Base-by-base conservation (phyloP, 2,329 filamentous ascomycete genomes). In the Trichoderma brevicompactum region DNA sequence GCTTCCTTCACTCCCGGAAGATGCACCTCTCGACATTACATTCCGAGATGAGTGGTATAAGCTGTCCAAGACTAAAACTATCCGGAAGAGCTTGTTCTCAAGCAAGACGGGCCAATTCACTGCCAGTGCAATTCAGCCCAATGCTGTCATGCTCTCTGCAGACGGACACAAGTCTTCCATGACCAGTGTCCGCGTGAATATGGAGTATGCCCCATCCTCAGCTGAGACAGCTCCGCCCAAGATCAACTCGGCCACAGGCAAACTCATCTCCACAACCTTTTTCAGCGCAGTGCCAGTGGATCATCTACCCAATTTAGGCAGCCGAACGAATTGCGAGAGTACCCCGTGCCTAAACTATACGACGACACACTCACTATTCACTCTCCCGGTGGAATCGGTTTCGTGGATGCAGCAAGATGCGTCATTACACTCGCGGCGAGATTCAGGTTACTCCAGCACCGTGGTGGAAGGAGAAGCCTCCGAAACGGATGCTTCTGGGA, bases 371-470 rank as follows among this genome's bases (percentile, higher is more conserved):
- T 68, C 75, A 10, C 74, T 86, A 6, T 76, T 79, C 44, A 70
- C 79, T 12, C 71, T 75, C 4, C 65, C 77, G 0, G 54, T 80
- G 5, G 75, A 75, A 6, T 72, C 75, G 13, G 65, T 79, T 10
- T 69, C 70, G 23, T 87, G 85, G 85, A 69, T 68, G 19, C 73
- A 79, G 62, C 71, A 75, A 32, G 71, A 74, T 8, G 65, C 70
- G 2, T 69, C 72, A 28, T 71, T 70, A 1, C 28, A 38, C 5
- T 79, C 83, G 36, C 79, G 83, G 23, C 79, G 83, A 19, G 84
- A 86, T 70, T 86, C 84, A 2, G 84, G 84, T 7, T 86, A 86
- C 71, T 79, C 78, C 12, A 83, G 77, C 71, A 77, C 81, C n/a
- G 72, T 75, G 58, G 64, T 74, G 19, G 75, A 74, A 19, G 75